Evolutionary conservation across 1,139 yeast species (phyloP).

Genomic region (Ogataea hybrid): DNA sequence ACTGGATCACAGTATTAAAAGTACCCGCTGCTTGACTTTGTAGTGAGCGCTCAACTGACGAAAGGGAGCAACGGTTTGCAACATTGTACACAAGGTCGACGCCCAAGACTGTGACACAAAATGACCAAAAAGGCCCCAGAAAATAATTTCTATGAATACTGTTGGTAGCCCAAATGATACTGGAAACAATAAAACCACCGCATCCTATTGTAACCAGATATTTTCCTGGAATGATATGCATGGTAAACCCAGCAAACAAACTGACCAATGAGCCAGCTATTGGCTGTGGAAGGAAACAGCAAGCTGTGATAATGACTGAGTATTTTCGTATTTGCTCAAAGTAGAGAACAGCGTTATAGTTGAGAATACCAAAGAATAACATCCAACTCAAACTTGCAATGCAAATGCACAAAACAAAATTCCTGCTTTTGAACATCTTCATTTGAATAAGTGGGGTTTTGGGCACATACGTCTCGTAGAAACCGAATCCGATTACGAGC

Average conservation of each 20-base stretch:
- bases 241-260: conserved; percentile 41
- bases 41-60: conserved; percentile 36
- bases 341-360: conserved; percentile 39
- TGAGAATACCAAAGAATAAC: conserved; percentile 38
- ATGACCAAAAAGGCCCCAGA: conserved; percentile 43
- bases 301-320: conserved; percentile 39
- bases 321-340: conserved; percentile 39
- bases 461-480: conserved; percentile 40
- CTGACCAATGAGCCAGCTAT: conserved; percentile 34
- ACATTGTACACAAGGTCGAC: conserved; percentile 46
- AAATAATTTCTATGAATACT: conserved; percentile 36
- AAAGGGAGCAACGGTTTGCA: conserved; percentile 39
- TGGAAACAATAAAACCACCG: conserved; percentile 34
- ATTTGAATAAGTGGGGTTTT: conserved; percentile 45
- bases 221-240: conserved; percentile 41
- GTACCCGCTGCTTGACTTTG: conserved; percentile 47
- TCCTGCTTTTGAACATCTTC: conserved; percentile 37
- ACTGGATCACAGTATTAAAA: conserved; percentile 41
- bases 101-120: conserved; percentile 39
- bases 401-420: conserved; percentile 38
- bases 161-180: conserved; percentile 42
- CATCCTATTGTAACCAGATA: conserved; percentile 36
- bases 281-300: conserved; percentile 37
- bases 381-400: conserved; percentile 38
- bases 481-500: conserved; percentile 34